Evolutionary conservation across 768 basidiomycete genomes (phyloP).

Genomic region (Termitomyces eurrhizus): DNA sequence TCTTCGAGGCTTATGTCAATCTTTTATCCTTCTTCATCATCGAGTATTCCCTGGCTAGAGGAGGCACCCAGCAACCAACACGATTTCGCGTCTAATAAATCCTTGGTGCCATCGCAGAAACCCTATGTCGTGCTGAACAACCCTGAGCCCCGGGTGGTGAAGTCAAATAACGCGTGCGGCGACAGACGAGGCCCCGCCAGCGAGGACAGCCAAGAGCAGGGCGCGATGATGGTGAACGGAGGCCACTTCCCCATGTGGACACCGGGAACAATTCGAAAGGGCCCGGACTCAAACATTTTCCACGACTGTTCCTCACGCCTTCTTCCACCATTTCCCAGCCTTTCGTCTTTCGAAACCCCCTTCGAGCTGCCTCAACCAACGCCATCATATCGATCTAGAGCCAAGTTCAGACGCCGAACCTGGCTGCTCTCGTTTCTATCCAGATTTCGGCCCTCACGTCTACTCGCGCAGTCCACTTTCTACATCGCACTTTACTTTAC

Average conservation of each 20-base stretch:
- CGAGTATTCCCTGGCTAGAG: not conserved
- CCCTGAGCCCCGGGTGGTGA: not conserved
- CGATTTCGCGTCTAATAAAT: not conserved
- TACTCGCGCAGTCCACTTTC: constrained; percentile 12
- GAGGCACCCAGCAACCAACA: not conserved
- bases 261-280: not conserved
- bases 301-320: not conserved
- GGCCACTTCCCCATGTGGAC: not conserved
- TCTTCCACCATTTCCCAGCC: not conserved
- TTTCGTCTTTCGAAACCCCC: not conserved
- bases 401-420: constrained; percentile 7
- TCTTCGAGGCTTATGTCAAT: not conserved
- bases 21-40: constrained; percentile 2
- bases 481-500: constrained; percentile 73
- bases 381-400: constrained; percentile 11
- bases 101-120: not conserved
- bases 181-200: not conserved
- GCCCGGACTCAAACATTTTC: not conserved
- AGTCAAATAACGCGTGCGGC: not conserved
- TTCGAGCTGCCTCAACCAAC: constrained; percentile 17
- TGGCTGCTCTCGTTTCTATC: constrained; percentile 7
- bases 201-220: not conserved
- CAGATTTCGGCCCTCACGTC: constrained; percentile 6
- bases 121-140: not conserved
- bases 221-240: not conserved